Percentiles rank a stretch among this genome's conserved stretches.
These are phyloP conservation scores for Paramecium tetraurelia DNA, from an alignment of 73 alveolate genomes.

Conservation along the genomic window DNA sequence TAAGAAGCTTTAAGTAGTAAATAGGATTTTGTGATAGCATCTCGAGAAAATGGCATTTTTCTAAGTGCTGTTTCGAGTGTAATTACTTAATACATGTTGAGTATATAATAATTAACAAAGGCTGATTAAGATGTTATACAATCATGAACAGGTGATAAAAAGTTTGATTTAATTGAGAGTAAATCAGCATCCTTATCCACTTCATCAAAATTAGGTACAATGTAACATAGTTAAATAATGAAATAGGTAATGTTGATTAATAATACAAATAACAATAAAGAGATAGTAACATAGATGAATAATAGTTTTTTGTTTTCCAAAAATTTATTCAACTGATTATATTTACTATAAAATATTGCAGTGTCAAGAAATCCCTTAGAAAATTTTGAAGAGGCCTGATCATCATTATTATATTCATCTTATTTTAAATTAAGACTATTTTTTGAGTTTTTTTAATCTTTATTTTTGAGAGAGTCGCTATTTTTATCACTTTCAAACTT, in stretches of 20 bases:
- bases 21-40: neutral
- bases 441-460: neutral
- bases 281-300: neutral
- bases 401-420: neutral
- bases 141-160: neutral
- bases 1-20: neutral
- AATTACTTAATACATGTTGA: neutral
- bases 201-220: neutral
- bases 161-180: neutral
- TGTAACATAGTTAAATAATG: neutral
- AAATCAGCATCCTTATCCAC: neutral
- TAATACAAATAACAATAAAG: neutral
- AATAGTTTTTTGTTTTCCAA: neutral
- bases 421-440: neutral
- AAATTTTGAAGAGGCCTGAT: neutral
- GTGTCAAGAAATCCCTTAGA: neutral
- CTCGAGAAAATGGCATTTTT: neutral
- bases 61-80: neutral
- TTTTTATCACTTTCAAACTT: neutral
- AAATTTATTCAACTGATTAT: neutral
- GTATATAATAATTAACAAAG: neutral
- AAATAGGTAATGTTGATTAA: neutral
- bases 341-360: neutral
- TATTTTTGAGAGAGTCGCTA: neutral
- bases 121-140: neutral